These are phyloP conservation scores for Erigeron canadensis DNA, from an alignment of 129 eudicot species.

Conservation along the genomic window DNA sequence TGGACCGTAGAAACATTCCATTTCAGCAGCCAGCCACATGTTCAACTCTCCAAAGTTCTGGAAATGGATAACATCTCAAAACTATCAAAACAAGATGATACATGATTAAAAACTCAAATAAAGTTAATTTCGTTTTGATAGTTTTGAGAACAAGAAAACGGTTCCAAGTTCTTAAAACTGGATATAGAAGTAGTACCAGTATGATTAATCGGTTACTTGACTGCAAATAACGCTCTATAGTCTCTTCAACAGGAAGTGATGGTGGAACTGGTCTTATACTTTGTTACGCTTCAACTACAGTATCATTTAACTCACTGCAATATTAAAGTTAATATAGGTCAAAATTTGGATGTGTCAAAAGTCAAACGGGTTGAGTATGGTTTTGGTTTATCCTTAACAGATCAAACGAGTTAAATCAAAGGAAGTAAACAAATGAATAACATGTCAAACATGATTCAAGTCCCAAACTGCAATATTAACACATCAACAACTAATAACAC, in stretches of 20 bases:
- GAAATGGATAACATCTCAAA: slow-evolving; percentile 14
- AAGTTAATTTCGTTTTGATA: slow-evolving; percentile 10
- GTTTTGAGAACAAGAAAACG: not conserved
- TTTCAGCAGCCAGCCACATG: slow-evolving; percentile 99
- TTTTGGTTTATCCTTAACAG: not conserved
- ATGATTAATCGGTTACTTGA: slow-evolving; percentile 82
- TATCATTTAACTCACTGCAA: slow-evolving; percentile 85
- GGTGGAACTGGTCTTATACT: slow-evolving; percentile 87
- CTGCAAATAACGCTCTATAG: slow-evolving; percentile 54
- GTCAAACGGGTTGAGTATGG: not conserved
- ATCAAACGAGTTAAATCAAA: not conserved
- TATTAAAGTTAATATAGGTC: slow-evolving; percentile 7
- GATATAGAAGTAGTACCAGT: slow-evolving; percentile 50
- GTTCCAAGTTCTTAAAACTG: not conserved
- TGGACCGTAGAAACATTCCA: slow-evolving; percentile 87
- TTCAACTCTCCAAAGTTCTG: slow-evolving; percentile 78
- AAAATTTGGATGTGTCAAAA: slow-evolving; percentile 7
- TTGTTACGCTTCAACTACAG: slow-evolving; percentile 92
- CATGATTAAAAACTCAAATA: not conserved
- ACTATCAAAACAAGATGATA: too few relatives aligned
- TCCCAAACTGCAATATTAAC: not conserved
- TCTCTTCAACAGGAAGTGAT: slow-evolving; percentile 52
- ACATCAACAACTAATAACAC: too few relatives aligned
- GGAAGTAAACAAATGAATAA: not conserved
- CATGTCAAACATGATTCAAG: not conserved